Base-by-base conservation (phyloP, 2,329 filamentous ascomycete genomes). In the Juglanconis oblonga region DNA sequence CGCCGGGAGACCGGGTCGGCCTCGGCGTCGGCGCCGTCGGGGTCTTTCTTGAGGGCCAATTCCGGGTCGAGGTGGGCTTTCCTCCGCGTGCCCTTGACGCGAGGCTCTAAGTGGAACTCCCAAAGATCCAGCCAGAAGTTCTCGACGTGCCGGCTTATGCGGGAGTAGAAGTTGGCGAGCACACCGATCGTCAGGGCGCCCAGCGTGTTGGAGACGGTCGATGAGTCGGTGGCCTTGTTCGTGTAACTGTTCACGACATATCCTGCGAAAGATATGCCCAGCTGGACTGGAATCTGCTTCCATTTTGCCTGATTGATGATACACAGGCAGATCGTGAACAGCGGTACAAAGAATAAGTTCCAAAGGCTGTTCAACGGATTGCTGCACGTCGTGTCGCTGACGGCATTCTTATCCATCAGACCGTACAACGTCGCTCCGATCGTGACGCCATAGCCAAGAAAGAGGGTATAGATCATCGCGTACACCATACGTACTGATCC, bases 161-260 rank as follows among this genome's bases (percentile, higher is more conserved):
- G 83, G 13, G 88, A 88, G 75, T 95, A 94, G 2, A 92, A 70
- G 66, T 96, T 96, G 3, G 90, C 91, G 53, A 92, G 76, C 38
- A 93, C 82, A 10, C 91, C 91, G 13, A 96, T 86, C 0, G 85
- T 83, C 54, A 96, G 81, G 0, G 91, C 90, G 36, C 90, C 90
- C 2, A 95, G 80, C 47, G 90, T 91, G 73, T 89, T 92, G 58
- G 87, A 87, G 36, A 96, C 85, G 65, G 93, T 90, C 0, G 85
- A 84, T 67, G 91, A 92, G 53, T 81, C 83, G 31, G 81, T 76
- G 70, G 94, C 91, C 35, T 81, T 77, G 36, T 84, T 84, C 13
- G 84, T 86, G 73, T 90, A 92, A 74, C 85, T 90, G 73, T 89
- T 94, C 67, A 91, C 88, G 7, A 87, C 78, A 69, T 90, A 95